Evolutionary conservation across 208 protist species (phyloP).

Genomic region (Naegleria fowleri): DNA sequence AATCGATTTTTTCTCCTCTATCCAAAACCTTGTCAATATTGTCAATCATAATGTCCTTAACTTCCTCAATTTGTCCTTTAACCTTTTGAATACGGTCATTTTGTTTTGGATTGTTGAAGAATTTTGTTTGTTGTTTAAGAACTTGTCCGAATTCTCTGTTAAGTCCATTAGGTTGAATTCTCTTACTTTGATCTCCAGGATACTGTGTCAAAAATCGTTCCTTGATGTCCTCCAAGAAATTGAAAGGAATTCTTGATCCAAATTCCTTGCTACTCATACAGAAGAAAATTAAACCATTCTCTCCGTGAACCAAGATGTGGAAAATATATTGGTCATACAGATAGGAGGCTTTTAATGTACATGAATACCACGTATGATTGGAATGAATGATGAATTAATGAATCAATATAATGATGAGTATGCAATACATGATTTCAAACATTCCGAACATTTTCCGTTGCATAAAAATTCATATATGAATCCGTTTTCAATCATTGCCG

Average conservation of each 20-base stretch:
- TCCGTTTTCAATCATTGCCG: no score
- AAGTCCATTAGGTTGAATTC: not conserved
- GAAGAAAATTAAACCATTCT: not conserved
- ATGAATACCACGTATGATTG: no score
- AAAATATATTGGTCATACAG: slow-evolving; percentile 23
- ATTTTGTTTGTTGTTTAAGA: not conserved
- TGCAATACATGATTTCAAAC: no score
- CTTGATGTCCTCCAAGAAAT: slow-evolving; percentile 15
- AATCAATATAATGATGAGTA: no score
- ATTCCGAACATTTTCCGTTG: no score
- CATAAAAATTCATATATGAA: no score
- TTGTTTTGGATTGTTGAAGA: not conserved
- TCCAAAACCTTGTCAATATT: slow-evolving; percentile 27
- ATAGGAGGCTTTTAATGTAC: slow-evolving; percentile 22
- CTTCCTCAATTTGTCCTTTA: slow-evolving; percentile 2
- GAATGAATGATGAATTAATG: no score
- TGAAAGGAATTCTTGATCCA: slow-evolving; percentile 18
- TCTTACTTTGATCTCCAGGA: not conserved
- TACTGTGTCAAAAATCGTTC: not conserved
- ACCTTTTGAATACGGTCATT: not conserved
- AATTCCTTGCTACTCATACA: slow-evolving; percentile 20
- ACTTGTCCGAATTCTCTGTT: slow-evolving; percentile 10
- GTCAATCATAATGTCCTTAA: slow-evolving; percentile 1
- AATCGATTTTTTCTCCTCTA: slow-evolving; percentile 23
- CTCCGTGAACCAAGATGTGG: slow-evolving; percentile 4